These are phyloP conservation scores for Pseudogymnoascus sp. DNA, from an alignment of 2,329 filamentous ascomycete species.

Conservation along the genomic window DNA sequence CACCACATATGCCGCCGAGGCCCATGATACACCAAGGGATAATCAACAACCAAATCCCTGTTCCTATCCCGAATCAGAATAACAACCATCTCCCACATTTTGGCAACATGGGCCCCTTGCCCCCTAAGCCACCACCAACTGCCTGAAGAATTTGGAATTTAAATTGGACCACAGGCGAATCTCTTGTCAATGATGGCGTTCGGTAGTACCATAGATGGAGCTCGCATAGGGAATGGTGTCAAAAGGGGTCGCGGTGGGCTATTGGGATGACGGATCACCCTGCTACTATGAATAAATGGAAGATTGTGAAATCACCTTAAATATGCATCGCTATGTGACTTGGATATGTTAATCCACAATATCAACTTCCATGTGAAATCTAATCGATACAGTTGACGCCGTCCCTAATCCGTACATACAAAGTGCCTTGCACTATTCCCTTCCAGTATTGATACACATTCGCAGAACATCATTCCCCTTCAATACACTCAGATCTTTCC, in stretches of 20 bases:
- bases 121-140: constrained; percentile 45
- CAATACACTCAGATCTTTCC: constrained; percentile 15
- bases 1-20: constrained; percentile 29
- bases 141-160: constrained; percentile 20
- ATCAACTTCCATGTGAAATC: not conserved
- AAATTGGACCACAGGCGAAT: constrained; percentile 4
- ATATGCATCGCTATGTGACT: not conserved
- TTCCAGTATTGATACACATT: constrained; percentile 3
- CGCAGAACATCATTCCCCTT: not conserved
- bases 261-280: constrained; percentile 3
- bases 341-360: not conserved
- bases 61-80: not conserved
- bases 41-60: constrained; percentile 3
- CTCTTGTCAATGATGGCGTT: constrained; percentile 9
- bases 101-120: constrained; percentile 46
- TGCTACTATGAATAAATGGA: constrained; percentile 9
- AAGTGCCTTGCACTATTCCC: not conserved
- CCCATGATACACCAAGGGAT: constrained; percentile 30
- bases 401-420: constrained; percentile 7
- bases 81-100: constrained; percentile 47
- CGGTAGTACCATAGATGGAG: constrained; percentile 10
- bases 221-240: constrained; percentile 10
- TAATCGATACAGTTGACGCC: not conserved
- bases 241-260: not conserved
- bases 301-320: not conserved